Evolutionary conservation across 2,329 filamentous ascomycete species (phyloP).

Genomic region (Arthroderma uncinatum): DNA sequence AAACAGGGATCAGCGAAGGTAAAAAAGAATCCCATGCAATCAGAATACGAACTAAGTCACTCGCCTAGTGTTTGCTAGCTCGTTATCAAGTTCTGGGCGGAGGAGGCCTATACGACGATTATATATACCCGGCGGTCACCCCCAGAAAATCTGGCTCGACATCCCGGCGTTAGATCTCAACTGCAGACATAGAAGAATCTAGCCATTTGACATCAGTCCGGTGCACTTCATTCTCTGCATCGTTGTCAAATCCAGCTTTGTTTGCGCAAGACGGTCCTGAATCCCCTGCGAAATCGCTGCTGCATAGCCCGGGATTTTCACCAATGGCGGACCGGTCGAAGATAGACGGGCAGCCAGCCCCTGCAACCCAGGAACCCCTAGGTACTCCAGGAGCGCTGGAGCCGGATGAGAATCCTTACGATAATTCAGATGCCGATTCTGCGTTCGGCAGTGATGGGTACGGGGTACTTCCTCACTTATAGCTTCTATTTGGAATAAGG

Average conservation of each 20-base stretch:
- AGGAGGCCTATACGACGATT: not conserved
- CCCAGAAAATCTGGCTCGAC: not conserved
- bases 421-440: not conserved
- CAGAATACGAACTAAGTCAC: not conserved
- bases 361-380: not conserved
- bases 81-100: no score
- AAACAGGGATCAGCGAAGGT: not conserved
- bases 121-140: not conserved
- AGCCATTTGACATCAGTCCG: no score
- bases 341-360: not conserved
- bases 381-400: not conserved
- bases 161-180: no score
- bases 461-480: not conserved
- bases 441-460: not conserved
- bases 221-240: not conserved
- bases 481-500: not conserved
- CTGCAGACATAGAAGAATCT: no score
- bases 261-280: no score
- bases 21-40: not conserved
- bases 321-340: not conserved
- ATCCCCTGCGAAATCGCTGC: no score
- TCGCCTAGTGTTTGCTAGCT: no score
- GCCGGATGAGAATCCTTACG: not conserved
- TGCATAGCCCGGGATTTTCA: not conserved
- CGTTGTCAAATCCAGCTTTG: not conserved